These are phyloP conservation scores for Pythium sukuiense DNA, from an alignment of 352 stramenopile species.

Conservation along the genomic window DNA sequence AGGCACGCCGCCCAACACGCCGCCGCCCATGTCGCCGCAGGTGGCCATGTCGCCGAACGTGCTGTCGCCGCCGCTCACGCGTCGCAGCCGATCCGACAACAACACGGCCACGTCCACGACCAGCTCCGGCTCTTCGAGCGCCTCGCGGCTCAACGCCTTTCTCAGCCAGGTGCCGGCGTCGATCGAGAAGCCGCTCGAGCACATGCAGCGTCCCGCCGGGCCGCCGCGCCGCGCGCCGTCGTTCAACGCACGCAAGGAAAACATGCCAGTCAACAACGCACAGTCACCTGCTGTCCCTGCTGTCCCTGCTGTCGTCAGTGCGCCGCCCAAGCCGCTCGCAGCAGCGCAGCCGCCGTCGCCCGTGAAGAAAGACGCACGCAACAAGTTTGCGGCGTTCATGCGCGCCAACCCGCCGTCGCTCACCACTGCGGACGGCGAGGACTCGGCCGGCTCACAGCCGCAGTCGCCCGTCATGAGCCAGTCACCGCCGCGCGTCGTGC, in stretches of 20 bases:
- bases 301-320: background rate
- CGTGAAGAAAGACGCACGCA: conserved; percentile 43
- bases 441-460: conserved; percentile 14
- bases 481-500: conserved; percentile 14
- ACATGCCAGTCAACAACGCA: conserved; percentile 18
- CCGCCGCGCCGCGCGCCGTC: conserved; percentile 48
- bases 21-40: conserved; percentile 52
- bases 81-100: conserved; percentile 28
- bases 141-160: conserved; percentile 73
- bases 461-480: background rate
- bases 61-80: conserved; percentile 21
- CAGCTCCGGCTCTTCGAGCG: conserved; percentile 36
- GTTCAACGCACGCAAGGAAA: conserved; percentile 41
- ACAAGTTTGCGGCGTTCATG: conserved; percentile 86
- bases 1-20: conserved; percentile 58
- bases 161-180: conserved; percentile 71
- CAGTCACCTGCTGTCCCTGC: background rate
- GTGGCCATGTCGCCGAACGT: conserved; percentile 45
- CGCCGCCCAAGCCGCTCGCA: conserved; percentile 16
- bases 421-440: conserved; percentile 17
- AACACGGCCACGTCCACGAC: conserved; percentile 35
- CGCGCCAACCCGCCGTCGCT: conserved; percentile 57
- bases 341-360: conserved; percentile 30
- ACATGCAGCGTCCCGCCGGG: conserved; percentile 54
- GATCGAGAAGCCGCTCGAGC: conserved; percentile 53